Evolutionary conservation across 1,139 yeast genomes (phyloP), one percentile per base, ranked within the genome.

Genomic region (Taphrina populina): DNA sequence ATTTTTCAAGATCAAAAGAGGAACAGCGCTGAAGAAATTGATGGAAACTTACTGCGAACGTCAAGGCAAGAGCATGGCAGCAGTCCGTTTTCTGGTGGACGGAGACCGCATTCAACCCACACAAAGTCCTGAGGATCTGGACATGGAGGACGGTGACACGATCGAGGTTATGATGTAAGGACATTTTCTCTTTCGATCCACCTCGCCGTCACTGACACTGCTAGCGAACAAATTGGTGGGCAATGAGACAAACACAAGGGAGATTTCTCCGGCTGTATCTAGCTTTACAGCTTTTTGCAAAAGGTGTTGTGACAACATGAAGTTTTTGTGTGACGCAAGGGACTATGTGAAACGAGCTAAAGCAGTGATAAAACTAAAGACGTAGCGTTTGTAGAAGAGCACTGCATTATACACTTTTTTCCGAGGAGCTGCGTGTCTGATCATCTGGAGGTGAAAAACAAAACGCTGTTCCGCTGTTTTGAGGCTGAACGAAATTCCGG

Each of bases 31-130:
- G 77, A 86, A 82, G 71, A 86, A 95, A 74, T 81, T 94, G 65
- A 92, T 94, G 90, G 97, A 92, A 67, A 96, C 97, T 4, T 94
- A 90, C 70, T 94, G 97, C 70, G 90, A 90, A 74, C 85, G 98
- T 75, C 96, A 92, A 69, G 97, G 98, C 52, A 92, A 90, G 70
- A 82, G 84, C 63, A 74, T 84, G 69, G 81, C 79, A 65, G 81
- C 92, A 44, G 76, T 94, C 69, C 81, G 97, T 70, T 94, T 94
- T 70, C 76, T 92, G 67, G 84, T 84, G 67, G 98, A 94, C 65
- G 99, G 99, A 61, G 84, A 88, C 64, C 82, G 98, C 67, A 83
- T 94, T 61, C 78, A 80, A 60, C 86, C 92, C 13, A 88, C 83
- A 60, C 88, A 87, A 65, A 92, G 98, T 1, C 97, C 99, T 7